Conservation (phyloP, 768 basidiomycete species). For the Boletus tylopilopsis region DNA sequence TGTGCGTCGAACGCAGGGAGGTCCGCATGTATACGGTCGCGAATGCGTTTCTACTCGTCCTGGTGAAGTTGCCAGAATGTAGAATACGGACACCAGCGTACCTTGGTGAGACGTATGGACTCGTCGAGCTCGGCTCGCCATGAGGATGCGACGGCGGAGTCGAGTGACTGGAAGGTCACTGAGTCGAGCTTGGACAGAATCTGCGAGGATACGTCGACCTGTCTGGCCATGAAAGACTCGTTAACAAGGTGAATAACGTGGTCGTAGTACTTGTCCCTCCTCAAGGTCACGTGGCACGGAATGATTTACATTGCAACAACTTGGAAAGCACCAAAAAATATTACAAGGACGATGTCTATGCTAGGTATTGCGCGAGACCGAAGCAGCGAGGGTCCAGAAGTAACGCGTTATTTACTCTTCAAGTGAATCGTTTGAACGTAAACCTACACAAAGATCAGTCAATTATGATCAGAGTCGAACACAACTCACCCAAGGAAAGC, state of each 20-base stretch:
- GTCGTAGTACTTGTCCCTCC: background rate
- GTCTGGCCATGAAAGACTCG: no score
- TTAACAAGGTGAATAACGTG: constrained; percentile 1
- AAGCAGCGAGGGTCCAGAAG: background rate
- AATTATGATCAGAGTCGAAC: background rate
- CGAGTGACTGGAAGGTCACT: constrained; percentile 53
- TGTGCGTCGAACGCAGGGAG: constrained; percentile 63
- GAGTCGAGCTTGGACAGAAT: constrained; percentile 70
- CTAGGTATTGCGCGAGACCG: constrained; percentile 26
- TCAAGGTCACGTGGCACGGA: constrained; percentile 1
- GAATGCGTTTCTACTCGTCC: constrained; percentile 54
- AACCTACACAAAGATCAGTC: constrained; percentile 45
- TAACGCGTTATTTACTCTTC: constrained; percentile 1
- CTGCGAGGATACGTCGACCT: constrained; percentile 66
- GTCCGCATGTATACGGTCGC: constrained; percentile 67
- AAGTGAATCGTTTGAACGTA: constrained; percentile 76
- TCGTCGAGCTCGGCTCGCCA: constrained; percentile 75
- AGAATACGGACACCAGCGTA: constrained; percentile 26
- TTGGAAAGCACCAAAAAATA: constrained; percentile 19
- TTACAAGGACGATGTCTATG: constrained; percentile 28
- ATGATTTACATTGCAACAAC: constrained; percentile 19
- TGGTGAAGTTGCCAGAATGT: constrained; percentile 2
- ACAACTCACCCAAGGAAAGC: constrained; percentile 58
- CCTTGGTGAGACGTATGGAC: constrained; percentile 70
- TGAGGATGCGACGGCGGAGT: constrained; percentile 55